Conservation (phyloP, 352 stramenopile species). For the Chrysophaeum taylorii region DNA sequence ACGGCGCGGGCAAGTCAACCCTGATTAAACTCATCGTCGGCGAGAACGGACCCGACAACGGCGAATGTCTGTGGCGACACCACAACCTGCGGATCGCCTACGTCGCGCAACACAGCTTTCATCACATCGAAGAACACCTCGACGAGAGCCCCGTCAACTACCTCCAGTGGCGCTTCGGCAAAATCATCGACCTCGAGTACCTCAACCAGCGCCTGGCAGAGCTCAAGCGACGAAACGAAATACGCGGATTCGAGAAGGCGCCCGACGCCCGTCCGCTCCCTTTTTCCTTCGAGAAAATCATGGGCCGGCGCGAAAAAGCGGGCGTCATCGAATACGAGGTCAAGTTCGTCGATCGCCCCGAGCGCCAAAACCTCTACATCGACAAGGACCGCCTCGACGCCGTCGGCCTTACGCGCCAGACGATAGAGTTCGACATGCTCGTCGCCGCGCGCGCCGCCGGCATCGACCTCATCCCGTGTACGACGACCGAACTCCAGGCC, state of each 20-base stretch:
- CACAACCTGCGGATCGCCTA: slow-evolving; percentile 81
- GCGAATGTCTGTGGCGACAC: slow-evolving; percentile 25
- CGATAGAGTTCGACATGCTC: slow-evolving; percentile 82
- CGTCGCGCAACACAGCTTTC: slow-evolving; percentile 91
- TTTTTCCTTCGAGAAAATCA: slow-evolving; percentile 60
- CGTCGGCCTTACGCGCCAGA: slow-evolving; percentile 86
- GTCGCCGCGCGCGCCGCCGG: slow-evolving; percentile 70
- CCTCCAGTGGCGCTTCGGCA: slow-evolving; percentile 88
- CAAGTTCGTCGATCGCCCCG: slow-evolving; percentile 83
- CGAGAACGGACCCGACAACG: slow-evolving; percentile 53
- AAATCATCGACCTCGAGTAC: slow-evolving; percentile 78
- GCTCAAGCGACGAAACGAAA: slow-evolving; percentile 29
- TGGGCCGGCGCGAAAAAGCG: slow-evolving; percentile 79
- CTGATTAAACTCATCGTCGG: slow-evolving; percentile 80
- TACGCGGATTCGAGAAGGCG: slow-evolving; percentile 49
- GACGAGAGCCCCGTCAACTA: slow-evolving; percentile 87
- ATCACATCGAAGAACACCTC: slow-evolving; percentile 92
- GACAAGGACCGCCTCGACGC: slow-evolving; percentile 68
- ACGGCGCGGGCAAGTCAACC: slow-evolving; percentile 81
- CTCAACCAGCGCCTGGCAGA: slow-evolving; percentile 2
- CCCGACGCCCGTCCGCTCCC: background rate
- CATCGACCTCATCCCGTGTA: slow-evolving; percentile 80
- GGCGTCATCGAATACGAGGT: slow-evolving; percentile 92
- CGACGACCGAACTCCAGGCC: slow-evolving; percentile 86
- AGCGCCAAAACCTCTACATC: slow-evolving; percentile 80